Percentiles rank a stretch among this genome's conserved stretches.
phyloP scores from a whole-genome alignment of 2,329 filamentous ascomycete species.

The Thelonectria blattea region DNA sequence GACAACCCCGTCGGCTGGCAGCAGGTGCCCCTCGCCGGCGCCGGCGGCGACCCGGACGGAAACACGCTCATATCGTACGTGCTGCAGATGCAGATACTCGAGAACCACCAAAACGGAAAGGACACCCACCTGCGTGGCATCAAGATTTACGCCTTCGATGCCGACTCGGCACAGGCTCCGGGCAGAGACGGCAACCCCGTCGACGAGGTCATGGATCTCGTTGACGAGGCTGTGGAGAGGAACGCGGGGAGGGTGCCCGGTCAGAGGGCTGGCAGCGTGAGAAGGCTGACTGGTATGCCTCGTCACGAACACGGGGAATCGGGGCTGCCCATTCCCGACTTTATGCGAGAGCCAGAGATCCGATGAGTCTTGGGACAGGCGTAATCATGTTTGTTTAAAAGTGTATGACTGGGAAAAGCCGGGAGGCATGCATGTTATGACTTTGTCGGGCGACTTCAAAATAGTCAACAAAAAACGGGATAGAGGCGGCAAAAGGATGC shows the following conservation, averaged over 20 bases:
- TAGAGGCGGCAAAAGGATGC: constrained; percentile 11
- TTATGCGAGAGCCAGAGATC: constrained; percentile 52
- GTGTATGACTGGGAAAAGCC: not conserved
- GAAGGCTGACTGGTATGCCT: constrained; percentile 36
- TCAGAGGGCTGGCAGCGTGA: constrained; percentile 38
- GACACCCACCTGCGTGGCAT: constrained; percentile 96
- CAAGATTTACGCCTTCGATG: constrained; percentile 76
- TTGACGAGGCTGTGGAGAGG: constrained; percentile 29
- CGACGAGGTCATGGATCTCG: constrained; percentile 39
- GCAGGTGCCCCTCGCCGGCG: constrained; percentile 69
- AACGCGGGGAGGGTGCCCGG: constrained; percentile 13
- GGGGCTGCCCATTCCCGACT: constrained; percentile 47
- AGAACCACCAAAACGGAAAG: constrained; percentile 99
- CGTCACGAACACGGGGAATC: constrained; percentile 44
- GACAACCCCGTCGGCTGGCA: constrained; percentile 88
- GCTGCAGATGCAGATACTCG: constrained; percentile 86
- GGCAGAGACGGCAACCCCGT: constrained; percentile 45
- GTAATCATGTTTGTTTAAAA: not conserved
- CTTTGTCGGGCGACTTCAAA: not conserved
- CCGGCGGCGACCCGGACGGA: constrained; percentile 66
- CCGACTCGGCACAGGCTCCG: constrained; percentile 52
- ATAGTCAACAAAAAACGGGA: not conserved
- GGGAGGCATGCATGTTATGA: not conserved
- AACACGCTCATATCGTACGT: constrained; percentile 87
- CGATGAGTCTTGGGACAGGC: constrained; percentile 25